Conservation (phyloP, 768 basidiomycete genomes). For the Kockovaella imperatae region DNA sequence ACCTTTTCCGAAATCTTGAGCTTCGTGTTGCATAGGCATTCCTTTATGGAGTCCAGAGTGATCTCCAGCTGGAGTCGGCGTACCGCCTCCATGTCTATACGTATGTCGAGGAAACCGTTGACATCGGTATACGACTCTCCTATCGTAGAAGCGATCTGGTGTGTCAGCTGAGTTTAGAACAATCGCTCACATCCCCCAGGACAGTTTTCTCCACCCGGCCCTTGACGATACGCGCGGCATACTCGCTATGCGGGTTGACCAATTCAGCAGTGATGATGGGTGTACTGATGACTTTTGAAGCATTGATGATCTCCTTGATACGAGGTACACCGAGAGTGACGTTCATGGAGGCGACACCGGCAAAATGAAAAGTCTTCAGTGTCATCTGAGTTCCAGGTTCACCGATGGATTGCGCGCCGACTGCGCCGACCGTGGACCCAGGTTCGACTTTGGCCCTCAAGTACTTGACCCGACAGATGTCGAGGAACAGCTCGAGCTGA, state of each 20-base stretch:
- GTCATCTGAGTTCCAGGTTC: constrained; percentile 99
- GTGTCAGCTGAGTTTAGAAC: not conserved
- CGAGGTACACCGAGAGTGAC: constrained; percentile 99
- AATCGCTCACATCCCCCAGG: constrained; percentile 71
- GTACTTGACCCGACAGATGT: constrained; percentile 84
- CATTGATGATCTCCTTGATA: constrained; percentile 99
- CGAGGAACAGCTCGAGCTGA: constrained; percentile 71
- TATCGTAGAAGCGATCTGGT: constrained; percentile 76
- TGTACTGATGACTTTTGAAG: constrained; percentile 92
- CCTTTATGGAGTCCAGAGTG: constrained; percentile 84
- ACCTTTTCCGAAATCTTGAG: constrained; percentile 88
- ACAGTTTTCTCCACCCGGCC: constrained; percentile 90
- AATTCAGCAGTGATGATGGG: constrained; percentile 97
- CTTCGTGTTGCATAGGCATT: constrained; percentile 78
- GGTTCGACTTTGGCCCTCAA: constrained; percentile 95
- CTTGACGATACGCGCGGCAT: constrained; percentile 96
- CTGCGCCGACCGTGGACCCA: constrained; percentile 94
- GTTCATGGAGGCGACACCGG: constrained; percentile 99
- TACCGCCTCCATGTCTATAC: constrained; percentile 80
- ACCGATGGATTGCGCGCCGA: constrained; percentile 97
- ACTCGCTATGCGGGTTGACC: constrained; percentile 67
- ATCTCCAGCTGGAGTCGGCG: constrained; percentile 90
- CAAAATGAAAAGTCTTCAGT: constrained; percentile 98
- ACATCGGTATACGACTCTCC: constrained; percentile 94
- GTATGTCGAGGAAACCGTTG: constrained; percentile 86